Percentiles rank a stretch among this genome's conserved stretches.
Conservation (phyloP, 2,329 filamentous ascomycete genomes). For the Tolypocladium ophioglossoides region DNA sequence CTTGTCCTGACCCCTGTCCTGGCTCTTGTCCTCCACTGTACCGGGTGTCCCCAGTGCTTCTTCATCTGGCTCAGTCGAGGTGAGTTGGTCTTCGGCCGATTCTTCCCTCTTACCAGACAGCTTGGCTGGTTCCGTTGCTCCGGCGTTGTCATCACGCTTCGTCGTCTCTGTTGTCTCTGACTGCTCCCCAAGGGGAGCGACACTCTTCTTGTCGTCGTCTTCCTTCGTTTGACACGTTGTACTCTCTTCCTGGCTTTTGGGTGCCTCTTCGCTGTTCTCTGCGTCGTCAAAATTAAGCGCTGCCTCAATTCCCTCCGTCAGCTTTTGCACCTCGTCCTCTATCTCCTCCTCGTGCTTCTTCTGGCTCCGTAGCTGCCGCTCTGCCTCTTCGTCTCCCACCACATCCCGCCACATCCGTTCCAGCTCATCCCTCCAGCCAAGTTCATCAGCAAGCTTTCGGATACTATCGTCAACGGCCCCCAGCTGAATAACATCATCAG, state of each 20-base stretch:
- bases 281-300: constrained; percentile 19
- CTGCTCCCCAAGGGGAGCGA: neutral
- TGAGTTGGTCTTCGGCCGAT: neutral
- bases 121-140: neutral
- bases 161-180: neutral
- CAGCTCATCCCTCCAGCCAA: constrained; percentile 81
- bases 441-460: constrained; percentile 61
- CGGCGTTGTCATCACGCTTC: neutral
- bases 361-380: constrained; percentile 29
- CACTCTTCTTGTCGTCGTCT: neutral
- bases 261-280: neutral
- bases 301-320: constrained; percentile 24
- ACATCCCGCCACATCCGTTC: constrained; percentile 62
- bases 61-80: neutral
- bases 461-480: constrained; percentile 80
- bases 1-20: neutral
- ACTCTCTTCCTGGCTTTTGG: neutral
- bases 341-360: constrained; percentile 20
- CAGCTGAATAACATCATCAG: constrained; percentile 77
- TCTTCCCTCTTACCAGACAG: neutral
- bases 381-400: constrained; percentile 50
- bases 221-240: neutral
- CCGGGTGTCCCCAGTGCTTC: neutral
- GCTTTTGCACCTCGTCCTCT: constrained; percentile 33
- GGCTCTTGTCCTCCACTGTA: neutral